Evolutionary conservation across 2,329 filamentous ascomycete species (phyloP).

Genomic region (Acephala macrosclerotiorum): DNA sequence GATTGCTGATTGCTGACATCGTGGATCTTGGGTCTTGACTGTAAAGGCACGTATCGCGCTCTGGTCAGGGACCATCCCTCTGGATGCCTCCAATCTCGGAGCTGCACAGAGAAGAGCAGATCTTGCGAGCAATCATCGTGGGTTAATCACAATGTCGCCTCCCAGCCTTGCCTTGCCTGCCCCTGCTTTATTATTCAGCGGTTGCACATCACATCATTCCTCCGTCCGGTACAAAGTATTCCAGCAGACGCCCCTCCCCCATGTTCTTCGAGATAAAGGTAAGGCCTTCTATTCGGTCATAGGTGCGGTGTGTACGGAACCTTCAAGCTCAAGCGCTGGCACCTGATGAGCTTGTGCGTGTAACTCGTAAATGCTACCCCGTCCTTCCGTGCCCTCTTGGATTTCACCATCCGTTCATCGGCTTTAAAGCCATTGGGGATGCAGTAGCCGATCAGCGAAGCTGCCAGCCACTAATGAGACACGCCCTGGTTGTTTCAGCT

Average conservation of each 20-base stretch:
- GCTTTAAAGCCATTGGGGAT: background rate
- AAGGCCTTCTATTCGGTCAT: slow-evolving; percentile 14
- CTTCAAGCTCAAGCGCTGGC: too few species aligned
- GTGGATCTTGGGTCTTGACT: background rate
- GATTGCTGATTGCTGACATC: background rate
- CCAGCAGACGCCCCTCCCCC: slow-evolving; percentile 9
- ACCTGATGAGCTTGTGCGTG: too few species aligned
- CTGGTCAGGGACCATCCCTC: background rate
- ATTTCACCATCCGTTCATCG: slow-evolving; percentile 10
- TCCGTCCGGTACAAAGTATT: background rate
- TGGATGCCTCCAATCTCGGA: background rate
- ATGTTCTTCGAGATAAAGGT: slow-evolving; percentile 19
- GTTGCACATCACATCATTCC: slow-evolving; percentile 9
- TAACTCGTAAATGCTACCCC: too few species aligned
- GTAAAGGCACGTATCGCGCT: background rate
- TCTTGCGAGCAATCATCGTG: background rate
- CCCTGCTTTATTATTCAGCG: background rate
- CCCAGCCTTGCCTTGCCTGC: background rate
- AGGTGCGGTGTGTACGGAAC: background rate
- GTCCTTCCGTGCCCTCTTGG: background rate
- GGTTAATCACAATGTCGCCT: background rate
- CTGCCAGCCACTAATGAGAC: slow-evolving; percentile 20
- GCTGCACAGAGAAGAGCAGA: background rate
- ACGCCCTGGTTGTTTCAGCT: slow-evolving; percentile 29
- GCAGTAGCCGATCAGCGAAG: background rate